Percentiles rank a stretch among this genome's conserved stretches.
These are phyloP conservation scores for Fusarium euwallaceae DNA, from an alignment of 2,329 filamentous ascomycete genomes.

Conservation along the genomic window DNA sequence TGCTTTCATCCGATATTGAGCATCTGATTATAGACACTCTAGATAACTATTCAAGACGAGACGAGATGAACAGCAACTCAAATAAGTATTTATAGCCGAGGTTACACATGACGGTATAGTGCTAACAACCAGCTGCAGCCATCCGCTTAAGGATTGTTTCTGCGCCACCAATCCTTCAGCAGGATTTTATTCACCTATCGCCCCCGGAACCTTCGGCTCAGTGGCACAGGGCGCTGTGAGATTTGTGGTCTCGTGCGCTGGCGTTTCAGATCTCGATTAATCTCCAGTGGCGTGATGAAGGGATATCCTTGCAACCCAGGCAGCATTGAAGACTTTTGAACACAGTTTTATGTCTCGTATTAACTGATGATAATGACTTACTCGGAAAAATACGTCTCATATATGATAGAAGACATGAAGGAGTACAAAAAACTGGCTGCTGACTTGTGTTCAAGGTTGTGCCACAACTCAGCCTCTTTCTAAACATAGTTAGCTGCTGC, in stretches of 20 bases:
- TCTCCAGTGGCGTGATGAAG: background rate
- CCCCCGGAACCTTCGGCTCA: background rate
- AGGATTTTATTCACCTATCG: background rate
- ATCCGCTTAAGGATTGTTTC: background rate
- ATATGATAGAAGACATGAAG: no score
- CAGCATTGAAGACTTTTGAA: background rate
- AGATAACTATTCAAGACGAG: background rate
- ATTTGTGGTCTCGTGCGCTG: background rate
- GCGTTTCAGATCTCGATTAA: constrained; percentile 1
- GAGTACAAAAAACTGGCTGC: background rate
- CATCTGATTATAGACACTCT: background rate
- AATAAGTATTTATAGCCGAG: background rate
- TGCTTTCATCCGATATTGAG: no score
- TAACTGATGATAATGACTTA: no score
- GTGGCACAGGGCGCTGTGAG: background rate
- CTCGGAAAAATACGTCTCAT: rapidly evolving
- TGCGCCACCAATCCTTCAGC: background rate
- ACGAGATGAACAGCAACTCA: background rate
- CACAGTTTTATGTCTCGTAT: background rate
- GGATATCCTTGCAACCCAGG: background rate
- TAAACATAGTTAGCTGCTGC: background rate
- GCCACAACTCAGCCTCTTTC: background rate
- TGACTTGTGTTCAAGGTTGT: background rate
- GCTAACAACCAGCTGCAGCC: background rate
- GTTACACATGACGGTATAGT: background rate